phyloP scores from a whole-genome alignment of 2,329 filamentous ascomycete genomes.

The Colletotrichum truncatum region DNA sequence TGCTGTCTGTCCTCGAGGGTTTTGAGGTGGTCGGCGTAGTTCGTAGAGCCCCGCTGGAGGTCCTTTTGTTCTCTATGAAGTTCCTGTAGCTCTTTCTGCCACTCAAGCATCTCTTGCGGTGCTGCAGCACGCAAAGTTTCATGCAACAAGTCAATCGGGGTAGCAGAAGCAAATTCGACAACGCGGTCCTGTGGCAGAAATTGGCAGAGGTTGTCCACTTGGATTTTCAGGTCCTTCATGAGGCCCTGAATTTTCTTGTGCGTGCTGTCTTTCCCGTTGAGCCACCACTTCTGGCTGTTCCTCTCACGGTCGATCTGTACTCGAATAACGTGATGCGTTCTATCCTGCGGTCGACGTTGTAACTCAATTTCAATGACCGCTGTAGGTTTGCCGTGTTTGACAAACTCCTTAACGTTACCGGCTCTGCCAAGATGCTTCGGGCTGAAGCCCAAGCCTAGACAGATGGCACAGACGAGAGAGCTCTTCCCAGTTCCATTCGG shows the following conservation, averaged over 20 bases:
- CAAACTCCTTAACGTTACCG: slow-evolving; percentile 86
- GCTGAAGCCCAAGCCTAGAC: slow-evolving; percentile 86
- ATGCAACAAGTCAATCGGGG: slow-evolving; percentile 80
- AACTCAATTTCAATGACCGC: slow-evolving; percentile 93
- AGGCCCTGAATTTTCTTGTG: slow-evolving; percentile 74
- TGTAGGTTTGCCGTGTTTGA: slow-evolving; percentile 84
- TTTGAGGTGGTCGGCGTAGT: slow-evolving; percentile 69
- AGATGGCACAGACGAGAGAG: slow-evolving; percentile 96
- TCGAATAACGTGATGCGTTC: slow-evolving; percentile 76
- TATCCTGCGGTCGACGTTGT: slow-evolving; percentile 67
- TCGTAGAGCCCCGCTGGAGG: slow-evolving; percentile 64
- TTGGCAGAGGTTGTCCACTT: slow-evolving; percentile 97
- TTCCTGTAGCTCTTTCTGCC: slow-evolving; percentile 79
- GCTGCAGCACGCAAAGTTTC: slow-evolving; percentile 92
- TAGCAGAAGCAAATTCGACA: slow-evolving; percentile 88
- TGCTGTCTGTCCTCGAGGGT: slow-evolving; percentile 78
- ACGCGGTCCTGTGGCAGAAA: slow-evolving; percentile 97
- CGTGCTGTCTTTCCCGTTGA: slow-evolving; percentile 73
- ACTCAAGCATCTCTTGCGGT: slow-evolving; percentile 79
- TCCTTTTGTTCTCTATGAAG: slow-evolving; percentile 76
- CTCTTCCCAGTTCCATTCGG: slow-evolving; percentile 99
- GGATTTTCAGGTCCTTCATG: slow-evolving; percentile 80
- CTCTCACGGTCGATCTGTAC: slow-evolving; percentile 84
- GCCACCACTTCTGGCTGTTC: slow-evolving; percentile 80
- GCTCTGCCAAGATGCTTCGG: slow-evolving; percentile 86